Evolutionary conservation across 176 grass and related monocot species (phyloP).

Genomic region (Oryza glumipatula): DNA sequence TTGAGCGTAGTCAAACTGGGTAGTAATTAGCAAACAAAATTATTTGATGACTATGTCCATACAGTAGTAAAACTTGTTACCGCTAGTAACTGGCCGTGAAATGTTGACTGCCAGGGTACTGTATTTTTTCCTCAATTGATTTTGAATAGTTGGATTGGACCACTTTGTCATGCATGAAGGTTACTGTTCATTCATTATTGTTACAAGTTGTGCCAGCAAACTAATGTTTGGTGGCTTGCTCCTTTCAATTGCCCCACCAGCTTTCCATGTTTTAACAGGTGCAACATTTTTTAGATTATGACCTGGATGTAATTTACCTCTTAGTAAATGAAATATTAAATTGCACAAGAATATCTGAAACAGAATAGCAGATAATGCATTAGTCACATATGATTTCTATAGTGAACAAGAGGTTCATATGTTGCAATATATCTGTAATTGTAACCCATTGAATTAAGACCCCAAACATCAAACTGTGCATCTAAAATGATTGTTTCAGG

Average conservation of each 20-base stretch:
- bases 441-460: neutral
- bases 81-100: neutral
- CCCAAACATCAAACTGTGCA: neutral
- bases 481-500: conserved; percentile 23
- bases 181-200: conserved; percentile 15
- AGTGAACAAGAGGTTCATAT: conserved; percentile 18
- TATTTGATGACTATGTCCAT: neutral
- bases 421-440: conserved; percentile 19
- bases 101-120: neutral
- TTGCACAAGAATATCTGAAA: neutral
- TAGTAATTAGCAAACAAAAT: neutral
- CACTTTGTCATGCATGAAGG: conserved; percentile 5
- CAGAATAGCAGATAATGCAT: neutral
- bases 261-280: conserved; percentile 14
- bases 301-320: conserved; percentile 13
- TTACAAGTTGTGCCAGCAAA: conserved; percentile 29
- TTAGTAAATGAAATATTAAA: neutral
- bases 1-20: neutral
- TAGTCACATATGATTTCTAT: neutral
- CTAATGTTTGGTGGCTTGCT: conserved; percentile 23
- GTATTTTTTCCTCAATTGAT: neutral
- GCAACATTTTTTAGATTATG: conserved; percentile 8
- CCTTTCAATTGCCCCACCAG: conserved; percentile 23
- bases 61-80: neutral
- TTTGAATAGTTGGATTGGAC: neutral